Base-by-base conservation (phyloP, 192 early-diverging fungal species). In the Coemansia sp. region DNA sequence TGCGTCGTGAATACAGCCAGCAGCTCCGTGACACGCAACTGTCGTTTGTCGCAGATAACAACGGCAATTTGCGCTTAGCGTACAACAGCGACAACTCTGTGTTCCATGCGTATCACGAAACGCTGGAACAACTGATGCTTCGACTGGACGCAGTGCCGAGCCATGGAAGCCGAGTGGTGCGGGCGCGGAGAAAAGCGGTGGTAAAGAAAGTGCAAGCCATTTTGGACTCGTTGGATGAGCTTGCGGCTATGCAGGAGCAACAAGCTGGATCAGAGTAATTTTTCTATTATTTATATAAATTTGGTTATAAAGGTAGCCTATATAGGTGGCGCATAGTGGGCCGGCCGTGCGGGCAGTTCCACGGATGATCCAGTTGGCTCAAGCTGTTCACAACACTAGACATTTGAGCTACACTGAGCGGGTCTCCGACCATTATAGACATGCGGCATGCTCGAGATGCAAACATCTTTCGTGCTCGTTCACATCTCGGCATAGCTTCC, bases 341-440 rank as follows among this genome's bases (percentile, higher is more conserved):
- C 4, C 97, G 70, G 2, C 97, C 97, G 68, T 98, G 97, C 18
- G 97, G 97, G 65, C 95, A 97, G 69, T 98, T 97, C 93, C 97
- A 98, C 11, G 97, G 97, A 63, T 96, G 94, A 38, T 94, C 85
- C 74, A 97, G 90, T 20, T 84, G 82, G 32, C 89, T 86, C 85
- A 99, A 87, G 67, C 94, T 84, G 16, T 62, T 57, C 2, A 98
- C 85, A 64, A 99, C 93, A 66, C 85, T 83, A 23, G 62, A 68
- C 94, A 97, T 97, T 59, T 91, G 82, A 4, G 66, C 57, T 41
- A 71, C 62, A 10, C 85, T 85, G 62, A 99, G 68, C 37, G 88
- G 71, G 62, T 89, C 85, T 3, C 97, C 97, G 70, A 99, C 95
- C 94, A 98, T 97, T 5, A 92, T 88, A 0, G 92, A 88, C 62